Evolutionary conservation across 1,284 basidiomycete species (phyloP).

Genomic region (Xerocomus amazonicus): DNA sequence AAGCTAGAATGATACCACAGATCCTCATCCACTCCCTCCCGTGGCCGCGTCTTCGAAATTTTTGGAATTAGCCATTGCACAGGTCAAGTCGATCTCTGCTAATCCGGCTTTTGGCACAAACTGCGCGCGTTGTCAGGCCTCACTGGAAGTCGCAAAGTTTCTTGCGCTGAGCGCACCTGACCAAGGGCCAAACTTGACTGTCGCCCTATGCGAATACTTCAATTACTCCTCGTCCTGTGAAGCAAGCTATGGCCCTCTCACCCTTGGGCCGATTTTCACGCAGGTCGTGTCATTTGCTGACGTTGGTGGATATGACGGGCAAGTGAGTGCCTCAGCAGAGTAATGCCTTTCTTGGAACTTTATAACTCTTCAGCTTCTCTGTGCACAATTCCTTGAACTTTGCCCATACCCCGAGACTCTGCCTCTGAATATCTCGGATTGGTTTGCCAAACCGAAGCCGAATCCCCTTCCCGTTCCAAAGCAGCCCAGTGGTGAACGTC

Average conservation of each 20-base stretch:
- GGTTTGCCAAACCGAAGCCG: constrained; percentile 70
- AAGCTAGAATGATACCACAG: constrained; percentile 48
- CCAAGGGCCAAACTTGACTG: constrained; percentile 54
- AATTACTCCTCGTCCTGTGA: constrained; percentile 52
- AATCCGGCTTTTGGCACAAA: constrained; percentile 49
- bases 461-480: constrained; percentile 54
- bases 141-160: constrained; percentile 63
- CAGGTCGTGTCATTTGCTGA: constrained; percentile 68
- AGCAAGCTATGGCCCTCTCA: constrained; percentile 43
- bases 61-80: constrained; percentile 48
- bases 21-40: constrained; percentile 64
- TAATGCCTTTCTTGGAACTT: constrained; percentile 19
- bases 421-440: constrained; percentile 50
- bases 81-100: constrained; percentile 50
- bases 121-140: constrained; percentile 63
- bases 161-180: constrained; percentile 63
- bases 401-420: constrained; percentile 51
- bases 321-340: constrained; percentile 38
- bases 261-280: constrained; percentile 58
- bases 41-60: constrained; percentile 43
- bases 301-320: constrained; percentile 65
- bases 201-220: constrained; percentile 61
- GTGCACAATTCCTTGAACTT: constrained; percentile 49
- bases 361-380: constrained; percentile 41
- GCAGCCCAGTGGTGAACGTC: constrained; percentile 55